Evolutionary conservation across 2,329 filamentous ascomycete species (phyloP).

Genomic region (Trichoderma lentiforme): DNA sequence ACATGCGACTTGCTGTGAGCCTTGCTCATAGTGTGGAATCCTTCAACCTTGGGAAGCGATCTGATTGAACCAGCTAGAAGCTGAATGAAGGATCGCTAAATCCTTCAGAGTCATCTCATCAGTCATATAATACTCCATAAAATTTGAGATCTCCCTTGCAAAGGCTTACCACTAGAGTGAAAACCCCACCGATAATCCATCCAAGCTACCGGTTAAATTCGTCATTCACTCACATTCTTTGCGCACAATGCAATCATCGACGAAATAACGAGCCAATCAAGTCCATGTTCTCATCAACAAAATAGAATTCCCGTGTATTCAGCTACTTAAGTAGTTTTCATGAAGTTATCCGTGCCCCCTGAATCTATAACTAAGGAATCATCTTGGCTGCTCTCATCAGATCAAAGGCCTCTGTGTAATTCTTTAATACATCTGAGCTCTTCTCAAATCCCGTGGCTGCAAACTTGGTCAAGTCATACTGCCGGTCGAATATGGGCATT

Average conservation of each 20-base stretch:
- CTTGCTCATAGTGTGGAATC: neutral
- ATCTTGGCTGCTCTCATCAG: slow-evolving; percentile 8
- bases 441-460: neutral
- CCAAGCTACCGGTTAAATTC: no score
- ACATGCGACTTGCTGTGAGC: neutral
- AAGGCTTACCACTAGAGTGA: neutral
- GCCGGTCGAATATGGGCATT: slow-evolving; percentile 1
- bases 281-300: neutral
- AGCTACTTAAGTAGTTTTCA: neutral
- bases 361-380: neutral
- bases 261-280: neutral
- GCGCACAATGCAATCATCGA: neutral
- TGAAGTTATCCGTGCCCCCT: neutral
- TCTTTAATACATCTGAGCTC: slow-evolving; percentile 1
- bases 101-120: neutral
- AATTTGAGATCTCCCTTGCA: neutral
- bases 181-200: neutral
- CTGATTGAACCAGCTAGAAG: neutral
- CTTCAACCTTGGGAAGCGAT: neutral
- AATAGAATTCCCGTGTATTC: neutral
- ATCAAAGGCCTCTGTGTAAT: slow-evolving; percentile 5
- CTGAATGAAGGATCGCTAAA: neutral
- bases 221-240: neutral
- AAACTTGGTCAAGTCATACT: slow-evolving; percentile 9
- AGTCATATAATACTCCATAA: neutral